A percentile compares a stretch with the other conserved stretches of the same genome.
Evolutionary conservation across 2,329 filamentous ascomycete genomes (phyloP).

Genomic region (Rhinocladiella similis): DNA sequence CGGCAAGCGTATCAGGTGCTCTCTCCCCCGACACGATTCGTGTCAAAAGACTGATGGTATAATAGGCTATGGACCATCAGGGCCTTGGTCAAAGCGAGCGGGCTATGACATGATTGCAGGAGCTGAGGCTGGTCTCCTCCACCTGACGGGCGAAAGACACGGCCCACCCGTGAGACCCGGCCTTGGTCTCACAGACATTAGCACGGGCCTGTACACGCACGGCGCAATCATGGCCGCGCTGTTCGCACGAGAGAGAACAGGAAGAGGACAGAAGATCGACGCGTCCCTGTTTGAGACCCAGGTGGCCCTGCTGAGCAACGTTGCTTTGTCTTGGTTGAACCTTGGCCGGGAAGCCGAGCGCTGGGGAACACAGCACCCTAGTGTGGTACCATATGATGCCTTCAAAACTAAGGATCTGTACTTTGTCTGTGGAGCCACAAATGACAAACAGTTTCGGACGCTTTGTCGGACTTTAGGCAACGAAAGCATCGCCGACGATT

Average conservation of each 20-base stretch:
- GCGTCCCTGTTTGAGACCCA: constrained; percentile 47
- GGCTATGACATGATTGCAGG: constrained; percentile 21
- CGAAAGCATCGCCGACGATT: constrained; percentile 61
- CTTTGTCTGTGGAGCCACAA: constrained; percentile 70
- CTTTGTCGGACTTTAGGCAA: constrained; percentile 61
- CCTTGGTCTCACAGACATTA: constrained; percentile 17
- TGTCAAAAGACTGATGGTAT: neutral
- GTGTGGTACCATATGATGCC: constrained; percentile 49
- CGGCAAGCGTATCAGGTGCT: constrained; percentile 49
- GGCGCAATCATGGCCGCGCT: constrained; percentile 22
- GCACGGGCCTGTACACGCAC: constrained; percentile 19
- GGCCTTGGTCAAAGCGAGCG: constrained; percentile 34
- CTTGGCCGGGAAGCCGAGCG: constrained; percentile 33
- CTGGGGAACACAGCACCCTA: constrained; percentile 50
- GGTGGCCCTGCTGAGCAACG: constrained; percentile 19
- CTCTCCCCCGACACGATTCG: too few relatives aligned
- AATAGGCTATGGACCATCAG: constrained; percentile 49
- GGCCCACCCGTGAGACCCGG: constrained; percentile 13
- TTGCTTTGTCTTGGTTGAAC: constrained; percentile 19
- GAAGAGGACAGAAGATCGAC: constrained; percentile 35
- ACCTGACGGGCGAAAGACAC: constrained; percentile 14
- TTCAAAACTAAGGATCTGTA: constrained; percentile 70
- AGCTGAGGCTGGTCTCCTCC: constrained; percentile 18
- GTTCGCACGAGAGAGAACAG: constrained; percentile 11
- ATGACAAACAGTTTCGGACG: constrained; percentile 67